Conservation (phyloP, 768 basidiomycete genomes). For the Agaricus blazei region DNA sequence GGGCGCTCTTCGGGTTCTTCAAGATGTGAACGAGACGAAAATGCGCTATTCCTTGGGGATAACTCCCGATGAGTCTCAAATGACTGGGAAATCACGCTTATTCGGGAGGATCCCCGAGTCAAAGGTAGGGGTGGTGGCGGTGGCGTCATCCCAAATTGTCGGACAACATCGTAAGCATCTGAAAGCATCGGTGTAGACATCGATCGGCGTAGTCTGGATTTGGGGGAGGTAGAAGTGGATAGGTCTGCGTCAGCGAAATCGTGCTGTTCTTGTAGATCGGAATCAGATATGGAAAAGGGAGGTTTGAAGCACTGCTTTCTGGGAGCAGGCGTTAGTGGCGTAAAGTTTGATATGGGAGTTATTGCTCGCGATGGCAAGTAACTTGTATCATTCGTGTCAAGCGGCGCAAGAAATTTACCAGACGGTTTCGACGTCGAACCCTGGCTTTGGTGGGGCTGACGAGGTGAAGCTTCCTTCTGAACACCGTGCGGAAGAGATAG, state of each 20-base stretch:
- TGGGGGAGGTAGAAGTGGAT: slow-evolving; percentile 10
- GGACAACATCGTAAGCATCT: slow-evolving; percentile 32
- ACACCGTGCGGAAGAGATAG: slow-evolving; percentile 8
- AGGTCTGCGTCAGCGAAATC: slow-evolving; percentile 9
- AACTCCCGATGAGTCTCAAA: slow-evolving; percentile 22
- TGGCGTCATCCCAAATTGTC: slow-evolving; percentile 31
- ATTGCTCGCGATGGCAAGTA: slow-evolving; percentile 54
- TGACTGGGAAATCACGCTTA: slow-evolving; percentile 18
- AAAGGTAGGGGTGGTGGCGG: slow-evolving; percentile 30
- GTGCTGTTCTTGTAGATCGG: slow-evolving; percentile 32
- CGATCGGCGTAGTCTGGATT: slow-evolving; percentile 35
- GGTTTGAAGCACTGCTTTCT: slow-evolving; percentile 44
- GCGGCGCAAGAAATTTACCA: slow-evolving; percentile 23
- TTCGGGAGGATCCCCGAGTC: slow-evolving; percentile 20
- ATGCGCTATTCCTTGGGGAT: slow-evolving; percentile 15
- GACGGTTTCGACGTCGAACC: slow-evolving; percentile 19
- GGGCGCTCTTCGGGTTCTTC: slow-evolving; percentile 29
- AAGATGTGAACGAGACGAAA: slow-evolving; percentile 26
- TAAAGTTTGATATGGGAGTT: slow-evolving; percentile 56
- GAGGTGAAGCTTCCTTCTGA: slow-evolving; percentile 17
- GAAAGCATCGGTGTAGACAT: slow-evolving; percentile 51
- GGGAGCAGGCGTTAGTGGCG: slow-evolving; percentile 65
- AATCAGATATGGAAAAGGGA: slow-evolving; percentile 54
- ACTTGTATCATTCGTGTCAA: slow-evolving; percentile 22
- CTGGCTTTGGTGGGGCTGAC: slow-evolving; percentile 23